Evolutionary conservation across 2,329 filamentous ascomycete genomes (phyloP), one percentile per base, ranked within the genome.

Genomic region (Acephala macrosclerotiorum): DNA sequence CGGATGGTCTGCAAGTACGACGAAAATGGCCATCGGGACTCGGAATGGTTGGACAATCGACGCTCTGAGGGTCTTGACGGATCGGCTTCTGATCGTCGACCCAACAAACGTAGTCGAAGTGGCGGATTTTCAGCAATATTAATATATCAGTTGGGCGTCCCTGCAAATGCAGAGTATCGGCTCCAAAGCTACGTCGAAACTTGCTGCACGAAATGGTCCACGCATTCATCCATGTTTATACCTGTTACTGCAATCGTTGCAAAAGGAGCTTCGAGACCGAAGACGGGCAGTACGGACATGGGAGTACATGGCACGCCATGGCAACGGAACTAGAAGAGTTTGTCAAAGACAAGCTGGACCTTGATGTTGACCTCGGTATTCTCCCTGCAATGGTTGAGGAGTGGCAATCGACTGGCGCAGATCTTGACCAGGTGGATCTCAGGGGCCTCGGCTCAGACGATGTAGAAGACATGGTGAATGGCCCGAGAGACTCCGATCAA

Each of bases 151-250:
- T 29, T 12, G 22, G 22, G 11, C 3, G 3, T 18, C 35, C 33
- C 6, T 26, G 35, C 14, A 2, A 16, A 3, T 25, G 29, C 20
- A 29, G 47, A 35, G 20, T 56, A 22, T 25, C 47, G 33, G 8
- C 18, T 64, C 9, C 9, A 51, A 5, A 51, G 22, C 25, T 60
- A 51, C 36, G 20, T 40, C 57, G 60, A 25, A 57, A 63, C 38
- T 51, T 51, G 5, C 25, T 51, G 2, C 47, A 51, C 47, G 47
- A 51, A 16, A 64, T 64, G 61, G 29, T 64, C 7, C 56, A 64
- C 25, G 61, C 61, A 14, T 64, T 64, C 26, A 38, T 64, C 40
- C 1, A 29, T 12, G 42, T 60, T 6, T 56, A 64, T 26, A 55
- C 47, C 2, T 63, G 49, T 49, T 20, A 20, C 9, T 60, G 42